Conservation (phyloP, 306 rosid species). For the Luffa aegyptiaca region DNA sequence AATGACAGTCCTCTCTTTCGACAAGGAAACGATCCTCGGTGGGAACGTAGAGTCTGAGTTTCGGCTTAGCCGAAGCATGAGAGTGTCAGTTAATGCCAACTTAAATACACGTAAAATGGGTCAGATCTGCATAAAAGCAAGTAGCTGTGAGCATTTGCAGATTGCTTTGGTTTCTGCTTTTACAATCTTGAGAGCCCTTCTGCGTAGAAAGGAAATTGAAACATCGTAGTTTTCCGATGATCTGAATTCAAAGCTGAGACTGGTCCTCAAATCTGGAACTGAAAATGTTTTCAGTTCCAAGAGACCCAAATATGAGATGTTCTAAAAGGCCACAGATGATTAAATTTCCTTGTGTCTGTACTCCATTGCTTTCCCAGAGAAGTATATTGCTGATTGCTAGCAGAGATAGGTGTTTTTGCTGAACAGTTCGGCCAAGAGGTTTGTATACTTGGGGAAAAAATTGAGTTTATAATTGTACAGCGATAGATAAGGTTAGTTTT, state of each 20-base stretch:
- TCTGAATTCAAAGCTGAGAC: background rate
- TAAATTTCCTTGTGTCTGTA: background rate
- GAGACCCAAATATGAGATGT: background rate
- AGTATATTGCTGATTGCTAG: background rate
- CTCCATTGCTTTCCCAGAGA: background rate
- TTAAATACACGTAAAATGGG: slow-evolving; percentile 89
- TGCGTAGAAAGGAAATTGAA: slow-evolving; percentile 30
- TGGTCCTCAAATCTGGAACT: background rate
- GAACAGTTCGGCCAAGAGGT: background rate
- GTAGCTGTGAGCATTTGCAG: slow-evolving; percentile 79
- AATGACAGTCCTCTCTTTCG: slow-evolving; percentile 55
- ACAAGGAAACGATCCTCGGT: slow-evolving; percentile 71
- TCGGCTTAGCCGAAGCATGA: slow-evolving; percentile 51
- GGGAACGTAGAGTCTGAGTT: slow-evolving; percentile 72
- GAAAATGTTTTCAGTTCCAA: background rate
- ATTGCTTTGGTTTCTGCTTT: slow-evolving; percentile 55
- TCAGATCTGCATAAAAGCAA: slow-evolving; percentile 52
- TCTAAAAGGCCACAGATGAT: background rate
- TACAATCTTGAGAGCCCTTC: slow-evolving; percentile 50
- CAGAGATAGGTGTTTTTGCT: background rate
- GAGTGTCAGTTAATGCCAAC: slow-evolving; percentile 55
- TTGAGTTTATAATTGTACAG: slow-evolving; percentile 13
- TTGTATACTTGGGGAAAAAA: background rate
- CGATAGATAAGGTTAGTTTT: background rate
- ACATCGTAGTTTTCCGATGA: slow-evolving; percentile 2